Evolutionary conservation across 805 yeast species (phyloP), one percentile per base, ranked within the genome.

Genomic region (Candida suzukii): DNA sequence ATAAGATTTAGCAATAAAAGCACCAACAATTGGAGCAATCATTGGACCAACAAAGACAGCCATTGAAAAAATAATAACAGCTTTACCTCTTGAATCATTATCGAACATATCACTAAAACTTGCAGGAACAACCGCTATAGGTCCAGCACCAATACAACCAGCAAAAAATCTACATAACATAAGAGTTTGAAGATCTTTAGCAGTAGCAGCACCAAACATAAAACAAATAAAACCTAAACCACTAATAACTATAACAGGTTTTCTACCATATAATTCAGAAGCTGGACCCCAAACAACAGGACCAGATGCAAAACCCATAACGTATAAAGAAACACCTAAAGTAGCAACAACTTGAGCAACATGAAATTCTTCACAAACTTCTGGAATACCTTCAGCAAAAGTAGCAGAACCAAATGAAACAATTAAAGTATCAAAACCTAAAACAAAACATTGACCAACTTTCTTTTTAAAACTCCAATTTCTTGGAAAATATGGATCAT

Each of bases 271-370:
- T 29, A 82, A 53, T 58, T 84, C 95, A n/a, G 91, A 81, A 29
- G 84, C 58, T 4, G 95, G 96, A 21, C 93, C 96, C 88, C 93
- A 90, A 29, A 87, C 54, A 39, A 90, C 68, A 3, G 98, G 98
- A 17, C 97, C 96, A 1, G 87, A 73, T 1, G 96, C 97, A 63
- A 88, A 91, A 11, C 97, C 98, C 33, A 88, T 61, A n/a, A 90
- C 96, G 53, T 77, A 90, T 21, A 88, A 68, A 0, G 96, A 79
- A 10, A 88, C 73, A 42, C 87, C 84, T 37, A 91, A 69, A 19
- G 85, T 73, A 13, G 83, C 82, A n/a, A 80, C 90, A 11, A 78
- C 83, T 7, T 54, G 46, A 33, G 84, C 81, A 37, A 90, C 78
- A 44, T 74, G 74, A 60, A 61, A 90, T 31, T 70, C 61, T 38